These are phyloP conservation scores for Venturia effusa DNA, from an alignment of 2,329 filamentous ascomycete genomes.

Conservation along the genomic window DNA sequence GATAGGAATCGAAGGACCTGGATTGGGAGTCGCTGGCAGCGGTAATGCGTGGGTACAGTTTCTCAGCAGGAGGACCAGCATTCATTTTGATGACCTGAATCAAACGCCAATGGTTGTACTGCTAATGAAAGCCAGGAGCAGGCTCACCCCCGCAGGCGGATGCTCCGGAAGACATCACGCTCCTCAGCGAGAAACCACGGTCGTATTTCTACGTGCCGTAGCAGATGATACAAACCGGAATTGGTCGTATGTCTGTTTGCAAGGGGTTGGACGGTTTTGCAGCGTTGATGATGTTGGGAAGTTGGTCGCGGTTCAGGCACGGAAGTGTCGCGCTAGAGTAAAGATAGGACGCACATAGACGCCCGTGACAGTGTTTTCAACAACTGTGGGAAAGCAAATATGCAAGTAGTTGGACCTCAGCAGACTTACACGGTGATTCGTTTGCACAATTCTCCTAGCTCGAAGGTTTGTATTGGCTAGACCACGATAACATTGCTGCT, in stretches of 20 bases:
- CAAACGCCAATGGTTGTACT: not conserved
- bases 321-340: not conserved
- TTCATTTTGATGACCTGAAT: not conserved
- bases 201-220: not conserved
- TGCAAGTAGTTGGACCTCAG: not conserved
- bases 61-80: not conserved
- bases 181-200: not conserved
- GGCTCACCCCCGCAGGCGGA: not conserved
- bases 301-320: not conserved
- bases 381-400: not conserved
- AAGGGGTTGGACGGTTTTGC: not conserved
- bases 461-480: not conserved
- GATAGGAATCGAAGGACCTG: not conserved
- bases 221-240: not conserved
- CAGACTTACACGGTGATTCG: not conserved
- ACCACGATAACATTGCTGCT: not conserved
- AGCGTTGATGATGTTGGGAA: not conserved
- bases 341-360: too few relatives aligned
- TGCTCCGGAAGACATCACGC: not conserved
- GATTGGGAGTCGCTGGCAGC: not conserved
- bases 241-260: not conserved
- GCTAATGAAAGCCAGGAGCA: not conserved
- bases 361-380: too few relatives aligned
- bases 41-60: not conserved
- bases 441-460: not conserved